These are phyloP conservation scores for Paralagenidium karlingii DNA, from an alignment of 352 stramenopile genomes.

Conservation along the genomic window DNA sequence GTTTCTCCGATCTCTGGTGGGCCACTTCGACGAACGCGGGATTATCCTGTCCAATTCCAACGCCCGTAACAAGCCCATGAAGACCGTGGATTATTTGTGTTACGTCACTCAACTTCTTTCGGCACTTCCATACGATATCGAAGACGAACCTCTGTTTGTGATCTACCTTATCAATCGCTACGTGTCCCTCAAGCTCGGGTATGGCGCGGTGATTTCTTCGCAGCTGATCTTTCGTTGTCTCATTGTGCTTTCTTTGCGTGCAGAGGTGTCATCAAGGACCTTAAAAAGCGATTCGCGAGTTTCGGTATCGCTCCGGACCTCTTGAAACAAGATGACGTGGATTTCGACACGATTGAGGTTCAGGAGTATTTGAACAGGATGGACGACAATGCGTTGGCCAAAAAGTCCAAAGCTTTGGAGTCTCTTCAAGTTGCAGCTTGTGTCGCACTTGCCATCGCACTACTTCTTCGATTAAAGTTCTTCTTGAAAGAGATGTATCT, in stretches of 20 bases:
- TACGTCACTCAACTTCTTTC: constrained; percentile 61
- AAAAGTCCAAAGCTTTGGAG: constrained; percentile 1
- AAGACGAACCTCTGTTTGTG: constrained; percentile 76
- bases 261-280: constrained; percentile 38
- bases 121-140: constrained; percentile 60
- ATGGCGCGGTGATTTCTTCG: constrained; percentile 1
- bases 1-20: constrained; percentile 55
- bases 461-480: constrained; percentile 67
- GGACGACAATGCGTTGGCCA: constrained; percentile 4
- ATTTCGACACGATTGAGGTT: constrained; percentile 29
- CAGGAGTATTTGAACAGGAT: constrained; percentile 9
- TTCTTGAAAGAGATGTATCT: constrained; percentile 51
- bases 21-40: constrained; percentile 51
- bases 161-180: constrained; percentile 82
- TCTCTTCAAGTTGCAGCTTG: constrained; percentile 10
- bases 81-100: constrained; percentile 52
- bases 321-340: constrained; percentile 30
- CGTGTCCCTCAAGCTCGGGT: constrained; percentile 70
- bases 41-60: constrained; percentile 19
- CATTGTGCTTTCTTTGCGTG: not conserved
- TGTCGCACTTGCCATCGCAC: constrained; percentile 38
- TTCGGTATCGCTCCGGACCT: constrained; percentile 18
- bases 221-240: not conserved
- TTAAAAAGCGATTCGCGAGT: constrained; percentile 32
- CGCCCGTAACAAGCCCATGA: constrained; percentile 5